These are phyloP conservation scores for Fusarium anguioides DNA, from an alignment of 2,329 filamentous ascomycete genomes.

Conservation along the genomic window DNA sequence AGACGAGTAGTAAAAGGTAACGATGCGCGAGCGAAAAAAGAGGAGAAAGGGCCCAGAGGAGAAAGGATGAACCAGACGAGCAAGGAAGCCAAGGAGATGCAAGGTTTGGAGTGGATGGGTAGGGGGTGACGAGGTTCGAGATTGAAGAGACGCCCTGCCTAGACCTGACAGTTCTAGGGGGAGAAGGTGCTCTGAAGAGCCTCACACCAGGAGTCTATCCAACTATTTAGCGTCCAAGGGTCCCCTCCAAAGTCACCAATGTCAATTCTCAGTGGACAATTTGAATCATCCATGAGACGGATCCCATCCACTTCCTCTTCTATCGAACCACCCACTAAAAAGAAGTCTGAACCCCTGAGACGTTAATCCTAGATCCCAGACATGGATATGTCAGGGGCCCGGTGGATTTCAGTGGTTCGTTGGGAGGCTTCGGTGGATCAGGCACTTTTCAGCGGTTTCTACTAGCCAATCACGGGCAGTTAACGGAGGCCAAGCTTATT, in stretches of 20 bases:
- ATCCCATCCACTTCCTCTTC: slow-evolving; percentile 6
- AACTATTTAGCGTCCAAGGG: slow-evolving; percentile 5
- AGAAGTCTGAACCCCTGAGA: slow-evolving; percentile 37
- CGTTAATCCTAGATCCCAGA: slow-evolving; percentile 21
- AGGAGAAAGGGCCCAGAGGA: slow-evolving; percentile 35
- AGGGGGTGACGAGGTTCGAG: slow-evolving; percentile 27
- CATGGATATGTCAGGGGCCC: slow-evolving; percentile 21
- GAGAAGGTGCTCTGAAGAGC: neutral
- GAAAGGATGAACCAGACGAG: slow-evolving; percentile 34
- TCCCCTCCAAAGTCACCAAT: neutral
- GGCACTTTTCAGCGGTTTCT: neutral
- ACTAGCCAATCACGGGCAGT: slow-evolving; percentile 7
- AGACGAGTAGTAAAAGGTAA: slow-evolving; percentile 19
- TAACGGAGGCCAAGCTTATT: slow-evolving; percentile 11
- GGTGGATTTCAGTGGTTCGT: slow-evolving; percentile 18
- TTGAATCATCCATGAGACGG: slow-evolving; percentile 16
- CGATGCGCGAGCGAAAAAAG: slow-evolving; percentile 25
- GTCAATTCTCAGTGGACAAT: slow-evolving; percentile 14
- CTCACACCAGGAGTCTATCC: slow-evolving; percentile 33
- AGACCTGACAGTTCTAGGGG: neutral
- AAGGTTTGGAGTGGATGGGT: slow-evolving; percentile 25
- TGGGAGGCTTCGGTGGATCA: neutral
- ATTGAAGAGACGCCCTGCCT: slow-evolving; percentile 26
- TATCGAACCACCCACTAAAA: slow-evolving; percentile 32
- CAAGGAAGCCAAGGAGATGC: slow-evolving; percentile 33